Percentiles rank a stretch among this genome's conserved stretches.
phyloP scores from a whole-genome alignment of 129 eudicot genomes.

The Flaveria sonorensis region DNA sequence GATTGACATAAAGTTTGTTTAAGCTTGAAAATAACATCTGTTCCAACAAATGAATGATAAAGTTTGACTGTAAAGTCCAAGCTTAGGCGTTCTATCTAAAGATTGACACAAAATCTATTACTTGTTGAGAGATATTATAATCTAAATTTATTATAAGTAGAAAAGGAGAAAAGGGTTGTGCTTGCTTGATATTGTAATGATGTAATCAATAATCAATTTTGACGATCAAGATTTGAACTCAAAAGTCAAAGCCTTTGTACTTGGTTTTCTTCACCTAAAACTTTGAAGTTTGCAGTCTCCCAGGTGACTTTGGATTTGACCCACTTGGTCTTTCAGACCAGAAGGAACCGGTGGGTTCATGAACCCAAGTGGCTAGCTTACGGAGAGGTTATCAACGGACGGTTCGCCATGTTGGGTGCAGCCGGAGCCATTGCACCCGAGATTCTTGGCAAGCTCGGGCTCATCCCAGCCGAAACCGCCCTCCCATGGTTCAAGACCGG shows the following conservation, averaged over 20 bases:
- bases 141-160: no score
- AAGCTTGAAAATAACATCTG: no score
- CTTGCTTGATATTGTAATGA: no score
- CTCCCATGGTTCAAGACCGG: slow-evolving; percentile 99
- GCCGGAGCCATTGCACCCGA: slow-evolving; percentile 93
- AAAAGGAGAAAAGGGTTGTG: no score
- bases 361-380: slow-evolving; percentile 97
- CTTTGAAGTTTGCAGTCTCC: slow-evolving; percentile 57
- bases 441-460: slow-evolving; percentile 83
- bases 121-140: neutral
- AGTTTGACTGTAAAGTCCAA: neutral
- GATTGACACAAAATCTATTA: neutral
- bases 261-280: neutral
- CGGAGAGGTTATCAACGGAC: slow-evolving; percentile 86
- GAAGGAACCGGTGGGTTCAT: slow-evolving; percentile 98
- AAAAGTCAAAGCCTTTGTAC: no score
- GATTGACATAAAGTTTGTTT: no score
- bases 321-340: slow-evolving; percentile 95
- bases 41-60: neutral
- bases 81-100: no score
- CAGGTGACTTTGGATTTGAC: slow-evolving; percentile 97
- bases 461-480: slow-evolving; percentile 94
- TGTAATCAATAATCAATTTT: no score
- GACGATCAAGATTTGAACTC: no score
- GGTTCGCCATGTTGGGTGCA: slow-evolving; percentile 88